These are phyloP conservation scores for Globisporangium uncinulatum DNA, from an alignment of 352 stramenopile species.

Conservation along the genomic window DNA sequence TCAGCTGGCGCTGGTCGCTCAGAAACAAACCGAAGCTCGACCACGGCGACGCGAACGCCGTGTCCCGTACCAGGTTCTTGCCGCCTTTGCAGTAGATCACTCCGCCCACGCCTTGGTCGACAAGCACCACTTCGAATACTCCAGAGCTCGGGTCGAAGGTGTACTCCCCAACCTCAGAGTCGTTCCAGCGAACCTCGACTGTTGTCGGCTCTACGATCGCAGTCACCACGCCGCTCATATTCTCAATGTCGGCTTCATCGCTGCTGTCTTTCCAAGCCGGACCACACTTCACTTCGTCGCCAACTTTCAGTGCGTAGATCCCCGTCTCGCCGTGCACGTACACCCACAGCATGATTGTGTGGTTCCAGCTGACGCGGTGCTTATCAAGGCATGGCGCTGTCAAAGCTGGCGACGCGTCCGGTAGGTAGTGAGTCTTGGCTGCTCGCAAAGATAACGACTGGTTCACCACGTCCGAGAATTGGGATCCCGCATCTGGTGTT, in stretches of 20 bases:
- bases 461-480: not conserved
- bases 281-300: conserved; percentile 56
- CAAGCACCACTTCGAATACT: conserved; percentile 49
- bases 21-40: conserved; percentile 70
- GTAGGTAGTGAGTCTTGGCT: conserved; percentile 24
- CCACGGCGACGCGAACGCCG: conserved; percentile 40
- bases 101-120: conserved; percentile 45
- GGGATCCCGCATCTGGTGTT: not conserved
- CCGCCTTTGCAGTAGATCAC: conserved; percentile 72
- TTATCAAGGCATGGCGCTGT: conserved; percentile 25
- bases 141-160: conserved; percentile 46
- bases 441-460: not conserved
- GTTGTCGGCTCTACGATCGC: conserved; percentile 32
- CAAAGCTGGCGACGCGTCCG: conserved; percentile 30
- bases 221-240: conserved; percentile 33
- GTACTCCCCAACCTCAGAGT: conserved; percentile 23
- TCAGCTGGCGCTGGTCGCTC: conserved; percentile 54
- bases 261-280: conserved; percentile 35
- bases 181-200: conserved; percentile 50
- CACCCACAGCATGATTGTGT: conserved; percentile 77
- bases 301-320: conserved; percentile 59
- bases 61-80: conserved; percentile 50
- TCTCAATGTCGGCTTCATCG: conserved; percentile 14
- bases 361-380: conserved; percentile 49
- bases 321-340: conserved; percentile 33